phyloP scores from a whole-genome alignment of 2,329 filamentous ascomycete species.

The Talaromyces sp. region DNA sequence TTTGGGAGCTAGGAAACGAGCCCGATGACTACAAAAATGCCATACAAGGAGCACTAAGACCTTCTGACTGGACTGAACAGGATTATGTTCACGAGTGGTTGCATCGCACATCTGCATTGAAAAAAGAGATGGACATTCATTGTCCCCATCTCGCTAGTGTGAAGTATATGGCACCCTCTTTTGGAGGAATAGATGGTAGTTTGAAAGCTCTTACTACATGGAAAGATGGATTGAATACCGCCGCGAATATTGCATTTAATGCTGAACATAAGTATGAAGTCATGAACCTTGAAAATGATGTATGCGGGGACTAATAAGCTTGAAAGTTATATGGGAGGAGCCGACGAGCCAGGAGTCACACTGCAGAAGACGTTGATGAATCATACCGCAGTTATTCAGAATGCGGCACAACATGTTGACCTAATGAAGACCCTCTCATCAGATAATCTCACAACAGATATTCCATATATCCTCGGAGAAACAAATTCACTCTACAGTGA shows the following conservation, averaged over 20 bases:
- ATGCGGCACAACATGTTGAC: conserved; percentile 53
- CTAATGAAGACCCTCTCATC: conserved; percentile 50
- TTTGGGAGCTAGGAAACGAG: conserved; percentile 68
- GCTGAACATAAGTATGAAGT: conserved; percentile 65
- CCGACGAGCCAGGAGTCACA: conserved; percentile 62
- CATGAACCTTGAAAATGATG: too few species aligned
- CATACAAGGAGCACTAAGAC: conserved; percentile 56
- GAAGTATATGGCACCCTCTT: conserved; percentile 61
- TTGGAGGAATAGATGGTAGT: conserved; percentile 56
- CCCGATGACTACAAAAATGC: conserved; percentile 62
- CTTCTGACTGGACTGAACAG: conserved; percentile 56
- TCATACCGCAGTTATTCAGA: conserved; percentile 57
- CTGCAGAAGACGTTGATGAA: conserved; percentile 66
- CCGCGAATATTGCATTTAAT: conserved; percentile 56
- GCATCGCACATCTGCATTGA: conserved; percentile 52
- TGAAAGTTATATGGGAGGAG: conserved; percentile 64
- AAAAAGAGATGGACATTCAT: conserved; percentile 35
- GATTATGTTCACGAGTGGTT: conserved; percentile 63
- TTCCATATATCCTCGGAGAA: conserved; percentile 63
- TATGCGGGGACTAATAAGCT: neutral
- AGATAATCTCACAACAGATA: conserved; percentile 30
- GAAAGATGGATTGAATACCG: conserved; percentile 55
- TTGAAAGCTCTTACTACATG: conserved; percentile 56
- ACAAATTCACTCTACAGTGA: conserved; percentile 66
- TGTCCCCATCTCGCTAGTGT: conserved; percentile 35